phyloP scores from a whole-genome alignment of 2,329 filamentous ascomycete genomes.

The Claviceps sp. region DNA sequence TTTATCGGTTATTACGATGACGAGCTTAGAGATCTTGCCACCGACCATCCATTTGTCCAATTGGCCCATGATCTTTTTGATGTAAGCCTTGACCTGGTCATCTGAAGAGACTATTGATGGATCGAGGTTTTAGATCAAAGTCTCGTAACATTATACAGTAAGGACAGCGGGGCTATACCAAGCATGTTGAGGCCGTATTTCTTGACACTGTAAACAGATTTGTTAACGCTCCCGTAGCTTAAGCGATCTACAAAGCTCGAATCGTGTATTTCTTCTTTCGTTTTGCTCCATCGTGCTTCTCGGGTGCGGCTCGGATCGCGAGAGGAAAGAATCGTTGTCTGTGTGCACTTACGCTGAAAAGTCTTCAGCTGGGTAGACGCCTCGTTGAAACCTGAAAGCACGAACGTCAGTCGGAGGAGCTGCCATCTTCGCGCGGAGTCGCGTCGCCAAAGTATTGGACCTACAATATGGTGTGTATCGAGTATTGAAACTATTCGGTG shows the following conservation, averaged over 20 bases:
- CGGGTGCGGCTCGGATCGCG: neutral
- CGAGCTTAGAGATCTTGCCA: conserved; percentile 92
- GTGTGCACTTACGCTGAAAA: conserved; percentile 62
- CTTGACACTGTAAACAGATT: conserved; percentile 48
- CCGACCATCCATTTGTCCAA: conserved; percentile 96
- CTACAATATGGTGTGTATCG: conserved; percentile 90
- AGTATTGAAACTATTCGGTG: conserved; percentile 70
- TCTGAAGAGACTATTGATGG: conserved; percentile 62
- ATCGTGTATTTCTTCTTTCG: neutral
- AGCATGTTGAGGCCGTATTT: conserved; percentile 99
- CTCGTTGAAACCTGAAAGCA: conserved; percentile 60
- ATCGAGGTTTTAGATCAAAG: conserved; percentile 5
- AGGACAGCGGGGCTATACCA: conserved; percentile 26
- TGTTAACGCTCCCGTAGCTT: conserved; percentile 1
- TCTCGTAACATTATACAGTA: too few species aligned
- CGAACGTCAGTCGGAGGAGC: neutral
- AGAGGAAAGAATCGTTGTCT: neutral
- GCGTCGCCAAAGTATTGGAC: conserved; percentile 11
- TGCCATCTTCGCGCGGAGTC: neutral
- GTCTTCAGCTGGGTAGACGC: conserved; percentile 84
- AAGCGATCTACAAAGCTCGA: neutral
- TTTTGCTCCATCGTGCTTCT: neutral
- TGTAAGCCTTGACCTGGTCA: conserved; percentile 97
- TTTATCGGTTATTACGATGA: conserved; percentile 93
- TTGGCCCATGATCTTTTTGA: conserved; percentile 98